These are phyloP conservation scores for Cladorrhinum sp. DNA, from an alignment of 2,329 filamentous ascomycete genomes.

Conservation along the genomic window DNA sequence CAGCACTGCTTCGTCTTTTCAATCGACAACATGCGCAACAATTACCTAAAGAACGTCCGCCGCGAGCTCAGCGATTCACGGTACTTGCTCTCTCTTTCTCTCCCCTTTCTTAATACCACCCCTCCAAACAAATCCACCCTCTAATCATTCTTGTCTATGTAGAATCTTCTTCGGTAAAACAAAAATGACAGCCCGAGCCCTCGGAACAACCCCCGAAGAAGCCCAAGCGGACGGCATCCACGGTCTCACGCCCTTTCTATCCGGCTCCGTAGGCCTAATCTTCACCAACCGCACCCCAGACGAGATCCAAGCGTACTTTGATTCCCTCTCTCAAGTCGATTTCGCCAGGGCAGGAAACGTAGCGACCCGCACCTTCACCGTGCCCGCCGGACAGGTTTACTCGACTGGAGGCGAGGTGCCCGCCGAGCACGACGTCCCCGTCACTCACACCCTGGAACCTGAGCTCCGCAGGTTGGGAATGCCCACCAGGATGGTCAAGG, in stretches of 20 bases:
- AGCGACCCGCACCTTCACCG: conserved; percentile 71
- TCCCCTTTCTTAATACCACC: neutral
- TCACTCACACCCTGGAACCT: conserved; percentile 86
- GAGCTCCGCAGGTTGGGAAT: conserved; percentile 86
- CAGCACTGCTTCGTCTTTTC: conserved; percentile 90
- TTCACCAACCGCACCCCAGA: conserved; percentile 76
- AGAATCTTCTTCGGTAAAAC: conserved; percentile 99
- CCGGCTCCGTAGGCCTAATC: conserved; percentile 82
- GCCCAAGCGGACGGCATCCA: conserved; percentile 78
- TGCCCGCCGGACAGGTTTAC: conserved; percentile 82
- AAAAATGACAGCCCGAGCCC: conserved; percentile 95
- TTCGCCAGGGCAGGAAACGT: conserved; percentile 84
- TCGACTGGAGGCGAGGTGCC: conserved; percentile 77
- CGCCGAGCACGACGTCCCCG: conserved; percentile 75
- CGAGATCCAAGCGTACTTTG: conserved; percentile 70
- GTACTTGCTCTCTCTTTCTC: conserved; percentile 42
- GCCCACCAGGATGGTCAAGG: conserved; percentile 84
- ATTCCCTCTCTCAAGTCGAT: conserved; percentile 70
- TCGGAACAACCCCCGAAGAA: conserved; percentile 74
- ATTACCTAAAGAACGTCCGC: conserved; percentile 86
- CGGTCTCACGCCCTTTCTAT: conserved; percentile 64
- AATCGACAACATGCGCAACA: conserved; percentile 98
- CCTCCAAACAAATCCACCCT: conserved; percentile 10
- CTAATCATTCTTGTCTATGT: conserved; percentile 22
- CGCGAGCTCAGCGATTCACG: conserved; percentile 80